Conservation (phyloP, 2,329 filamentous ascomycete genomes). For the Cordyceps militaris region DNA sequence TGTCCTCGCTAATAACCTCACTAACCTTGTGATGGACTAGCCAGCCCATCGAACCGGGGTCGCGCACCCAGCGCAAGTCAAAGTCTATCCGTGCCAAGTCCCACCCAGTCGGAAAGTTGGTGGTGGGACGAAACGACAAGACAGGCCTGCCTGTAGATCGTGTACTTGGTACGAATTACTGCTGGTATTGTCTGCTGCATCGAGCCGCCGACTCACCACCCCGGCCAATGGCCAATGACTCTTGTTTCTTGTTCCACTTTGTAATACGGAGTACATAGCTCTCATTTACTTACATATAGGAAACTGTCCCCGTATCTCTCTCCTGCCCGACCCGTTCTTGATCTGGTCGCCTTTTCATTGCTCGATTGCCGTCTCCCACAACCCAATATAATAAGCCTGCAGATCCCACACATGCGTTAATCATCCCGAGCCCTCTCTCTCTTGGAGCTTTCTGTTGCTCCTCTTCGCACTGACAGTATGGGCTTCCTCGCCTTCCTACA, state of each 20-base stretch:
- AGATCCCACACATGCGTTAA: not conserved
- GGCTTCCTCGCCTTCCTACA: slow-evolving; percentile 8
- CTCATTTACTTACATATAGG: not conserved
- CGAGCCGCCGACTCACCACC: not conserved
- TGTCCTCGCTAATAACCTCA: too few relatives aligned
- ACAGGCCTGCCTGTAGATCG: slow-evolving; percentile 1
- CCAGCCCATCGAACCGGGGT: not conserved
- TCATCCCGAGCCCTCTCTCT: not conserved
- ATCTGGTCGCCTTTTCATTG: not conserved
- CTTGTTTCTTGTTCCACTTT: not conserved
- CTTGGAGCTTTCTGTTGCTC: not conserved
- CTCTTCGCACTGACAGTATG: not conserved
- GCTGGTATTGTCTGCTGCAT: not conserved
- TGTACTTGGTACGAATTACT: not conserved
- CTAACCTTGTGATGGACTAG: not conserved
- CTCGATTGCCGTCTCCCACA: not conserved
- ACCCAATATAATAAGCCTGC: slow-evolving; percentile 5
- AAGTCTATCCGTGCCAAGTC: slow-evolving; percentile 12
- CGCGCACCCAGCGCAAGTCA: not conserved
- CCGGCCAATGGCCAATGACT: too few relatives aligned
- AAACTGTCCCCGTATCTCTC: not conserved
- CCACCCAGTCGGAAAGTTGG: not conserved
- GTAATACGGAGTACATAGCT: not conserved
- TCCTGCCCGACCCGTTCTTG: not conserved
- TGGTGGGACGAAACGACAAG: slow-evolving; percentile 8